Percentiles rank a stretch among this genome's conserved stretches.
phyloP scores from a whole-genome alignment of 2,329 filamentous ascomycete genomes.

The Chalaropsis ovoidea region DNA sequence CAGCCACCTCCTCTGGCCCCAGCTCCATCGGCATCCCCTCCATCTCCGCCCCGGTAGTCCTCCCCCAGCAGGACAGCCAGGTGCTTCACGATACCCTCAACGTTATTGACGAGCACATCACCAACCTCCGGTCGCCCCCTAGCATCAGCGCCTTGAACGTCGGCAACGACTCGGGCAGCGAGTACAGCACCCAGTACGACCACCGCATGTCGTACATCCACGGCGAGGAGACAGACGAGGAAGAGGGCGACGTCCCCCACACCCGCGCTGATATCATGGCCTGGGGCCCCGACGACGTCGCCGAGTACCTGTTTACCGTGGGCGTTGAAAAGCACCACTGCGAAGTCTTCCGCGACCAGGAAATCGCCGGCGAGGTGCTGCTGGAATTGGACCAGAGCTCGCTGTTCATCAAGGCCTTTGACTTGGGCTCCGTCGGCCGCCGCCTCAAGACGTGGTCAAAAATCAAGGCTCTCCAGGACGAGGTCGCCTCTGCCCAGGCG shows the following conservation, averaged over 20 bases:
- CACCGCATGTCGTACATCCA: conserved; percentile 82
- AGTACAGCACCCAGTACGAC: conserved; percentile 72
- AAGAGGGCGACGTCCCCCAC: conserved; percentile 69
- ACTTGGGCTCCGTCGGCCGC: conserved; percentile 80
- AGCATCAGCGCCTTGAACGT: conserved; percentile 39
- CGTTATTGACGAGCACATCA: conserved; percentile 95
- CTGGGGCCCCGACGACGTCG: conserved; percentile 75
- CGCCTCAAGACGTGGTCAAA: conserved; percentile 94
- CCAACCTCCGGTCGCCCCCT: conserved; percentile 57
- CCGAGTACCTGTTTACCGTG: conserved; percentile 74
- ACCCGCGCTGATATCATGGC: conserved; percentile 60
- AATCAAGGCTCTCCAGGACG: conserved; percentile 82
- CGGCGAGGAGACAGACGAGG: conserved; percentile 89
- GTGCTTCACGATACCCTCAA: conserved; percentile 92
- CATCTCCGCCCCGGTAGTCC: conserved; percentile 31
- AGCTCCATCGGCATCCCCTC: conserved; percentile 27
- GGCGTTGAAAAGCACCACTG: conserved; percentile 86
- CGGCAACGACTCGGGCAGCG: conserved; percentile 70
- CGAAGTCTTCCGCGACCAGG: conserved; percentile 88
- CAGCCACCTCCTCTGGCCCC: conserved; percentile 29
- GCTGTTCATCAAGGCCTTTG: conserved; percentile 89
- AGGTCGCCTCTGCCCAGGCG: conserved; percentile 48
- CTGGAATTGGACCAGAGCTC: conserved; percentile 93
- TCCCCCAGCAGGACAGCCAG: conserved; percentile 44
- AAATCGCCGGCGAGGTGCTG: conserved; percentile 88